Evolutionary conservation across 2,329 filamentous ascomycete genomes (phyloP), one percentile per base, ranked within the genome.

Genomic region (Clonostachys sp.): DNA sequence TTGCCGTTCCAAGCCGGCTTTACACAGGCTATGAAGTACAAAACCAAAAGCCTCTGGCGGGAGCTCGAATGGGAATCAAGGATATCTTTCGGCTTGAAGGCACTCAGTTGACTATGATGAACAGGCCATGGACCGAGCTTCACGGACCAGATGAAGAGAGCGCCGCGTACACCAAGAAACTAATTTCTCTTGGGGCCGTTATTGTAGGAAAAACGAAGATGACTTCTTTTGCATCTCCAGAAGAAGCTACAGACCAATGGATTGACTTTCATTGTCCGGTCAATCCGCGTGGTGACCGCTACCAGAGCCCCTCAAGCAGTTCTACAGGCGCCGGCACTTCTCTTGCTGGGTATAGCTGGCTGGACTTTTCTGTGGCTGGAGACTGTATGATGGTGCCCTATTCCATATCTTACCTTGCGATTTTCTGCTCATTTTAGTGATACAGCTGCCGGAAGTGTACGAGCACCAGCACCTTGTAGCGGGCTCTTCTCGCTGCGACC

Each of bases 171-270:
- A 66, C 85, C 0, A 75, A 83, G 51, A 68, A 71, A 5, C 63
- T 86, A 4, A 71, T 84, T 20, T 72, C 81, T 51, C 70, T 74
- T 3, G 82, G 83, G 5, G 80, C 77, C 1, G 57, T 73, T 5
- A 54, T 75, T 6, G 60, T 75, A 5, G 72, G 73, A 6, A 73
- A 73, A 53, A 67, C 66, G 48, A 71, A 69, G 47, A 64, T 67
- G 6, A 64, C 64, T 14, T 66, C 71, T 46, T 75, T 75, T 51
- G 72, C 72, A 12, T 59, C 63, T 34, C 49, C 53, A 6, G 60
- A 62, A 48, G 56, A 57, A 7, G 68, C 75, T 2, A 79, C 74
- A 1, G 71, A 68, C 2, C 75, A 80, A 46, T 73, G 20, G 50
- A 49, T 62, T 4, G 59, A 63, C 35, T 52, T 54, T 33, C 59